A percentile compares a stretch with the other conserved stretches of the same genome.
phyloP scores from a whole-genome alignment of 352 stramenopile genomes.

The Lagenidium giganteum region DNA sequence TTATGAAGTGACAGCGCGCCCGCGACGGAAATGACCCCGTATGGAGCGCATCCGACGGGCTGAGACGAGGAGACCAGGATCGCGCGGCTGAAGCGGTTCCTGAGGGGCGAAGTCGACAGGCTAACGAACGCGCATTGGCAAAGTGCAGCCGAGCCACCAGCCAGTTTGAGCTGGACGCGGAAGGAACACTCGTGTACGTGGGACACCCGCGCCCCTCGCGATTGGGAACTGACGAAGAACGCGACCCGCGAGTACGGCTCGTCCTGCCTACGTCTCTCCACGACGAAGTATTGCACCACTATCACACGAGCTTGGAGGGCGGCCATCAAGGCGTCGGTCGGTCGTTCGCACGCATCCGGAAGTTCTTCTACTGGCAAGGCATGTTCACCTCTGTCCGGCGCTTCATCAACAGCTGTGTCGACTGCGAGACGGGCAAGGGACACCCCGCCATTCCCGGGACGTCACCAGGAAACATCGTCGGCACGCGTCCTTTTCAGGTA shows the following conservation, averaged over 20 bases:
- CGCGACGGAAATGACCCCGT: no score
- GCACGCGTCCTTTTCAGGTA: not conserved
- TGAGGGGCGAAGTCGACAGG: not conserved
- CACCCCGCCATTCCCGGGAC: not conserved
- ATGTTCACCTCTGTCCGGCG: conserved; percentile 4
- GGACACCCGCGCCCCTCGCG: not conserved
- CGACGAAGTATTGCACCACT: conserved; percentile 14
- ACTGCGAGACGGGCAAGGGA: conserved; percentile 20
- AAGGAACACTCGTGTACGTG: conserved; percentile 2
- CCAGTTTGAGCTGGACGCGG: conserved; percentile 2
- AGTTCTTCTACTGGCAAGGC: conserved; percentile 10
- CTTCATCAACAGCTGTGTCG: conserved; percentile 5
- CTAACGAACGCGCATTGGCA: not conserved
- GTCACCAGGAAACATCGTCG: conserved; percentile 7
- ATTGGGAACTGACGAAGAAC: no score
- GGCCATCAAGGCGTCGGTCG: conserved; percentile 16
- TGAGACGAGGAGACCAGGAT: conserved; percentile 3
- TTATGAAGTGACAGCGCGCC: no score
- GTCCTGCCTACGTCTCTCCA: conserved; percentile 8
- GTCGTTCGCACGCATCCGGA: conserved; percentile 3
- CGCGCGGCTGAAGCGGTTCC: not conserved
- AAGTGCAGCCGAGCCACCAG: not conserved
- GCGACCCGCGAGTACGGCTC: no score
- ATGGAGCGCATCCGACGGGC: not conserved
- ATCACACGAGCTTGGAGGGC: conserved; percentile 13